Base-by-base conservation (phyloP, 768 basidiomycete species). In the Imleria badia region DNA sequence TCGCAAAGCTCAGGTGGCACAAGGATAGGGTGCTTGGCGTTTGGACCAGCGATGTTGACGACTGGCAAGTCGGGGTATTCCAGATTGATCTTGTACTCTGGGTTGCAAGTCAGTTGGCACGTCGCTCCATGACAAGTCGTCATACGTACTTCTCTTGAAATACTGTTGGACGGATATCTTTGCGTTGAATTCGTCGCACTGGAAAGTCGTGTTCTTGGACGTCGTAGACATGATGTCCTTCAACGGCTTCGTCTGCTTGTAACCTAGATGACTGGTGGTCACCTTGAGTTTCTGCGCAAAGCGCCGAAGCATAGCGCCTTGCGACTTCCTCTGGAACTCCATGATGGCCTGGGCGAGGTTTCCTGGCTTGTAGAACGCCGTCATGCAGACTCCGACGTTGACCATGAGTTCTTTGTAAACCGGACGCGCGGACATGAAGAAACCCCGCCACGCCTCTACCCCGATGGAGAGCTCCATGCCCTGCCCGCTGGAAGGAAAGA, bases 1-100 rank as follows among this genome's bases (percentile, higher is more conserved):
- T 80, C 72, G 72, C 89, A 91, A 1, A 92, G 46, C 65, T 92
- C 89, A 1, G 86, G 82, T 0, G 89, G 89, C 1, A 90, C 68
- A 60, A 68, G 81, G 40, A 66, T 69, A 1, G 75, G 56, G 31
- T 58, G 61, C 33, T 60, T 59, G 29, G 72, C 44, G 35, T 66
- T 63, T 48, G 35, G 57, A 47, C 60, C 80, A 60, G 57, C 75
- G 8, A 87, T 79, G 54, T 87, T 80, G 38, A 88, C 76, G 11
- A 86, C 75, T 0, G 79, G 83, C 45, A 86, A 61, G 2, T 83
- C 70, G 5, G 84, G 79, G 38, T 76, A 56, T 23, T 67, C 66
- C 9, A 92, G 64, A 0, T 52, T 76, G 36, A 81, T 83, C 0
- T 78, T 77, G 60, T 90, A 83, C 60, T 85, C 88, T 90, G 56